phyloP scores from a whole-genome alignment of 768 basidiomycete genomes.

The Termitomyces sp. region DNA sequence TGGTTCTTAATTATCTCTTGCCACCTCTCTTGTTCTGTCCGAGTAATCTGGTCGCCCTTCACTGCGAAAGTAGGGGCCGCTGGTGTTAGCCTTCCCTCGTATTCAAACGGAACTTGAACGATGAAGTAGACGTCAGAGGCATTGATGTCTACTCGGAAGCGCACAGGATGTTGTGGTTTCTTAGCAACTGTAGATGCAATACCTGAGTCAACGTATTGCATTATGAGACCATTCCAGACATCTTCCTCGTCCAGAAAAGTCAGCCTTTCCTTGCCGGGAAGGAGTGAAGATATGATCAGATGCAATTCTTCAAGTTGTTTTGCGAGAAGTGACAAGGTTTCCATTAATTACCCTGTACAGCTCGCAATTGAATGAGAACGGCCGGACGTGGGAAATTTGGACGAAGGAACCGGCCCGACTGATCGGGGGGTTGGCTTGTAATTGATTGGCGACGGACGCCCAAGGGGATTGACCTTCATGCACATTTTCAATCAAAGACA shows the following conservation, averaged over 20 bases:
- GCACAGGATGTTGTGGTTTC: conserved; percentile 17
- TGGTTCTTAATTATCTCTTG: conserved; percentile 32
- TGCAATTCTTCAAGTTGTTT: conserved; percentile 45
- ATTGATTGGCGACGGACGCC: not conserved
- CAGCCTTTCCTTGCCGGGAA: conserved; percentile 50
- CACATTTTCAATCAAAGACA: not conserved
- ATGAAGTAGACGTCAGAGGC: conserved; percentile 32
- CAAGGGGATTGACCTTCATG: not conserved
- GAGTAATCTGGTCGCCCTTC: conserved; percentile 40
- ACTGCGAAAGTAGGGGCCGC: conserved; percentile 26
- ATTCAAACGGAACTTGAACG: conserved; percentile 15
- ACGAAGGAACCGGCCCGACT: not conserved
- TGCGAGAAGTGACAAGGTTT: not conserved
- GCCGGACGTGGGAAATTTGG: not conserved
- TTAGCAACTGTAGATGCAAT: conserved; percentile 11
- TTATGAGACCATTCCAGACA: conserved; percentile 3
- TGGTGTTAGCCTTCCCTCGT: conserved; percentile 7
- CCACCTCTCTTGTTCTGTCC: conserved; percentile 48
- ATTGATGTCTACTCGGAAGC: conserved; percentile 28
- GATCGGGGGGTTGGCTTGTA: too few species aligned
- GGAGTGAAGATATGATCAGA: conserved; percentile 54
- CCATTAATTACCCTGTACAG: not conserved
- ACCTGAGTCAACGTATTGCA: not conserved
- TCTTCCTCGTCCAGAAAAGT: conserved; percentile 35
- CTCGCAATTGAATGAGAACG: not conserved